Percentiles rank a stretch among this genome's conserved stretches.
Conservation (phyloP, 1,139 yeast genomes). For the Suhomyces coccinellae region DNA sequence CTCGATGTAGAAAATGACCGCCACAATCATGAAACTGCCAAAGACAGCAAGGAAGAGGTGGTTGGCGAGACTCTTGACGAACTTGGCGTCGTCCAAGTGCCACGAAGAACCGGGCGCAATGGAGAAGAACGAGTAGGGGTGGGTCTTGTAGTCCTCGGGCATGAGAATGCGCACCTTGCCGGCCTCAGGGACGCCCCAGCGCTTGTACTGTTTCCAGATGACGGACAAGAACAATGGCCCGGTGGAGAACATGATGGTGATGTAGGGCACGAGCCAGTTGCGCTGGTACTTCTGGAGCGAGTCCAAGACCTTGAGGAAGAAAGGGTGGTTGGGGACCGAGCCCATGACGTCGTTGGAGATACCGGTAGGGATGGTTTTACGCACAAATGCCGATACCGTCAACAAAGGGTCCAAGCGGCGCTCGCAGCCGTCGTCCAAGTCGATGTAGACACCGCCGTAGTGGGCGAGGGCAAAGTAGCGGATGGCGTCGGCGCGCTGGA, state of each 20-base stretch:
- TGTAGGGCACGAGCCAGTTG: slow-evolving; percentile 81
- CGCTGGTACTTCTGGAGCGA: slow-evolving; percentile 61
- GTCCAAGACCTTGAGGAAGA: slow-evolving; percentile 70
- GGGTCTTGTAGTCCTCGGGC: slow-evolving; percentile 69
- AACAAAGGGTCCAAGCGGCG: slow-evolving; percentile 76
- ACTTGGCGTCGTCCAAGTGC: slow-evolving; percentile 84
- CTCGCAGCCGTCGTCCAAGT: slow-evolving; percentile 85
- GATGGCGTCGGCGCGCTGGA: slow-evolving; percentile 91
- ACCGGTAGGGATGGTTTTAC: slow-evolving; percentile 89
- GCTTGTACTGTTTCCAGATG: slow-evolving; percentile 82
- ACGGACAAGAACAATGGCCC: slow-evolving; percentile 89
- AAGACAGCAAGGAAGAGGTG: slow-evolving; percentile 71
- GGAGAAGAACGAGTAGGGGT: slow-evolving; percentile 61
- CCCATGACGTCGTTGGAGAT: slow-evolving; percentile 95
- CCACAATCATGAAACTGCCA: slow-evolving; percentile 64
- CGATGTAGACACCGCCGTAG: slow-evolving; percentile 89
- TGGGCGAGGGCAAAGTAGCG: slow-evolving; percentile 80
- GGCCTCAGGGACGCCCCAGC: slow-evolving; percentile 70
- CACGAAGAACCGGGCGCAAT: slow-evolving; percentile 82
- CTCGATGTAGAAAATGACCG: slow-evolving; percentile 58
- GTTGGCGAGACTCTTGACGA: slow-evolving; percentile 66
- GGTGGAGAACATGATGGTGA: slow-evolving; percentile 91
- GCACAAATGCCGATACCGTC: slow-evolving; percentile 78
- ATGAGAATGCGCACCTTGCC: slow-evolving; percentile 65
- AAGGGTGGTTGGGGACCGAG: slow-evolving; percentile 81